phyloP scores from a whole-genome alignment of 108 stramenopile genomes.

The Fragilaria crotonensis region DNA sequence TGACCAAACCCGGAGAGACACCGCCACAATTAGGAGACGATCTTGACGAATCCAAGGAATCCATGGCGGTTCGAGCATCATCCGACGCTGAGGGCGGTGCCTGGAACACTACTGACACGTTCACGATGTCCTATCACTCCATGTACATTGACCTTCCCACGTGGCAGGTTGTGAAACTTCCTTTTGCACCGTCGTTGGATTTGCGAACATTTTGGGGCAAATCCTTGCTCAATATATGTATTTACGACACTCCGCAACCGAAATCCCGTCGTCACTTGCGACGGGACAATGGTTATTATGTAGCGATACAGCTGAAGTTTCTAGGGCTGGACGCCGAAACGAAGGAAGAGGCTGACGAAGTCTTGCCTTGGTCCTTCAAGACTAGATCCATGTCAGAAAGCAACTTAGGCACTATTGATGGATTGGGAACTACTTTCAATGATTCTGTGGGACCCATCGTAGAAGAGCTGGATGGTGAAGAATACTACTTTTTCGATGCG shows the following conservation, averaged over 20 bases:
- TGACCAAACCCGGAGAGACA: conserved; percentile 47
- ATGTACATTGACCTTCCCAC: conserved; percentile 73
- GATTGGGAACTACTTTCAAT: neutral
- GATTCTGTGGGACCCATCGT: neutral
- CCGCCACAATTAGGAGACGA: conserved; percentile 49
- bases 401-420: neutral
- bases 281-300: conserved; percentile 17
- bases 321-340: neutral
- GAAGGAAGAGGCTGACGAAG: conserved; percentile 1
- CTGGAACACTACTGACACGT: conserved; percentile 59
- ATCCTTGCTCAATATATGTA: conserved; percentile 30
- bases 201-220: conserved; percentile 75
- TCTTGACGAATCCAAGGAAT: conserved; percentile 43
- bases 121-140: conserved; percentile 61
- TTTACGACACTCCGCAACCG: conserved; percentile 22
- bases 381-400: neutral
- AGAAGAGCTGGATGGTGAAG: conserved; percentile 1
- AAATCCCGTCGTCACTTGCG: conserved; percentile 8
- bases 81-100: conserved; percentile 8
- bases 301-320: conserved; percentile 7
- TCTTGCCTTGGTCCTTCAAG: neutral
- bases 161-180: conserved; percentile 63
- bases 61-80: conserved; percentile 25
- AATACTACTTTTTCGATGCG: conserved; percentile 7
- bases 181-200: conserved; percentile 47